Evolutionary conservation across 1,139 yeast genomes (phyloP).

Genomic region (Debaryomyces sp.): DNA sequence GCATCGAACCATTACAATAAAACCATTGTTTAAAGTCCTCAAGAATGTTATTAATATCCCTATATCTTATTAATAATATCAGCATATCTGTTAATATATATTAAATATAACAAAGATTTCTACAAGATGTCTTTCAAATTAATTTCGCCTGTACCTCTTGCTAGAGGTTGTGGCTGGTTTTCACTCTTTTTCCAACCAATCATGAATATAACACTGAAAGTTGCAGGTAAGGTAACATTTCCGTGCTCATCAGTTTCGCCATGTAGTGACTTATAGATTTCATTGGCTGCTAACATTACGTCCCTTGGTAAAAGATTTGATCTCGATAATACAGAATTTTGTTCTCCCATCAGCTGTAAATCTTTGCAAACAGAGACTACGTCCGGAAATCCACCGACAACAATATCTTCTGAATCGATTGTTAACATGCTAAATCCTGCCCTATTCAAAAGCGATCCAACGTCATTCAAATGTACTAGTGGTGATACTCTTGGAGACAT

Average conservation of each 20-base stretch:
- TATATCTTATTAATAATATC: neutral
- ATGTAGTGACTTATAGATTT: slow-evolving; percentile 71
- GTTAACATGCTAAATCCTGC: slow-evolving; percentile 83
- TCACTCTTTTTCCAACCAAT: slow-evolving; percentile 86
- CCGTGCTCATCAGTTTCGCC: slow-evolving; percentile 60
- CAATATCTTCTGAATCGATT: slow-evolving; percentile 81
- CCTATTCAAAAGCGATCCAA: slow-evolving; percentile 69
- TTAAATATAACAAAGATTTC: neutral
- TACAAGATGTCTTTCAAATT: slow-evolving; percentile 64
- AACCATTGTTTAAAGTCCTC: neutral
- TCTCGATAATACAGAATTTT: slow-evolving; percentile 66
- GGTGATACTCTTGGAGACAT: slow-evolving; percentile 83
- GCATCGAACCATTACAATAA: neutral
- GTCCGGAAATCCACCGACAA: slow-evolving; percentile 79
- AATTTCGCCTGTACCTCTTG: slow-evolving; percentile 71
- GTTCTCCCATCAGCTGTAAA: slow-evolving; percentile 83
- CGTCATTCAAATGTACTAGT: slow-evolving; percentile 74
- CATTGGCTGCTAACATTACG: slow-evolving; percentile 71
- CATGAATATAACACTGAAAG: slow-evolving; percentile 77
- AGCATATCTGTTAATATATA: neutral
- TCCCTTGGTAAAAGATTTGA: slow-evolving; percentile 63
- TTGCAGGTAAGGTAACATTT: slow-evolving; percentile 53
- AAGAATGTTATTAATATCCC: neutral
- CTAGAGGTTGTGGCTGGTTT: slow-evolving; percentile 69
- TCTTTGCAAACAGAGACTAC: slow-evolving; percentile 68